These are phyloP conservation scores for Camellia japonica DNA, from an alignment of 148 eudicot species.

Conservation along the genomic window DNA sequence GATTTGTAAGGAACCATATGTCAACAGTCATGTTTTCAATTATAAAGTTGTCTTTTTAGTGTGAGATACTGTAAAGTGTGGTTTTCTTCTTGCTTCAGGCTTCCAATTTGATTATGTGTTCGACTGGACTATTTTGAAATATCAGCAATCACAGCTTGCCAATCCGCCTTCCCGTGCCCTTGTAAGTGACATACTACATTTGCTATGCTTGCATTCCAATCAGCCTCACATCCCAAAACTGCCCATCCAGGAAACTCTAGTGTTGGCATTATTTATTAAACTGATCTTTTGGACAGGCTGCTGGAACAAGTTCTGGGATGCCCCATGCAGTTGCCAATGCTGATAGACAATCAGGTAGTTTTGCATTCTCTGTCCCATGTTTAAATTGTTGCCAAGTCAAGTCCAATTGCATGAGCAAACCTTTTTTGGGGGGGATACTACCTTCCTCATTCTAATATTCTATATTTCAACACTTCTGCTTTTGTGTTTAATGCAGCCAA, in stretches of 20 bases:
- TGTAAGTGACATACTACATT: constrained; percentile 39
- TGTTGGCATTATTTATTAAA: background rate
- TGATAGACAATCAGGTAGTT: constrained; percentile 66
- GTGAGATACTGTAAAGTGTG: background rate
- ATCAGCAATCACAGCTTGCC: constrained; percentile 67
- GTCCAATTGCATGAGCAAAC: background rate
- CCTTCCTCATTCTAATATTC: too few relatives aligned
- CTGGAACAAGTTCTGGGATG: constrained; percentile 85
- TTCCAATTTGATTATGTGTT: constrained; percentile 67
- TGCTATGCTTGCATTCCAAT: too few relatives aligned
- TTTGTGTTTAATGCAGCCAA: background rate
- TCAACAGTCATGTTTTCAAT: background rate
- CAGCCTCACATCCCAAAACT: background rate
- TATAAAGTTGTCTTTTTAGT: background rate
- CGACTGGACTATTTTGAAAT: constrained; percentile 59
- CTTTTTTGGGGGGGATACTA: background rate
- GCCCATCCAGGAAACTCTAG: background rate
- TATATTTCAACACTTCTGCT: background rate
- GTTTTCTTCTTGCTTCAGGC: constrained; percentile 41
- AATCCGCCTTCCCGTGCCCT: constrained; percentile 72
- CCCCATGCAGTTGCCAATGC: constrained; percentile 47
- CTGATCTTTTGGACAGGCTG: constrained; percentile 45
- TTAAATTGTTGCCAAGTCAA: background rate
- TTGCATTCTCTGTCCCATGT: background rate
- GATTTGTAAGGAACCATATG: background rate